A percentile compares a stretch with the other conserved stretches of the same genome.
Evolutionary conservation across 2,329 filamentous ascomycete genomes (phyloP).

Genomic region (Bipolaris sorokiniana): DNA sequence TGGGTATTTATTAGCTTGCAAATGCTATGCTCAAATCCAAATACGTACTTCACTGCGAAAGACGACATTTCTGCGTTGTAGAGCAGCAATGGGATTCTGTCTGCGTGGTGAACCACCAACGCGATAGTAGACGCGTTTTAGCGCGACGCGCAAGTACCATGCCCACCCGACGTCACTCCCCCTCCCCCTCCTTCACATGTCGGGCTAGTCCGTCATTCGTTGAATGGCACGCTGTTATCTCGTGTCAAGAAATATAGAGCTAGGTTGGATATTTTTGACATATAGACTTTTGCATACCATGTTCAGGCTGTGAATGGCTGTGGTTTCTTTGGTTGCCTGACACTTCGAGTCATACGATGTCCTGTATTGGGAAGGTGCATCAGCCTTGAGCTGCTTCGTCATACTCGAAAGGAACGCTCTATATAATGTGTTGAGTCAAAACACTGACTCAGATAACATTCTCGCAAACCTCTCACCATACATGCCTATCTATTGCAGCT

Average conservation of each 20-base stretch:
- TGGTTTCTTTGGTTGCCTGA: background rate
- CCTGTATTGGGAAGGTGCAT: conserved; percentile 16
- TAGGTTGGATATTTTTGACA: background rate
- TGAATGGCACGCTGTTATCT: background rate
- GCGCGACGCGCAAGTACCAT: conserved; percentile 27
- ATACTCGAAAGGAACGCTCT: background rate
- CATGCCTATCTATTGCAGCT: background rate
- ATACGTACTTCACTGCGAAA: conserved; percentile 32
- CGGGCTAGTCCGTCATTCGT: background rate
- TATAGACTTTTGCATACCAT: background rate
- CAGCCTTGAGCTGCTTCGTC: background rate
- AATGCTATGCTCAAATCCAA: background rate
- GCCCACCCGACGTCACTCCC: conserved; percentile 18
- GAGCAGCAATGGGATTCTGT: conserved; percentile 14
- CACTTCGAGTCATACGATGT: conserved; percentile 9
- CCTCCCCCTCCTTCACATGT: background rate
- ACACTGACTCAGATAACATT: conserved; percentile 1
- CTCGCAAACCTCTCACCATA: background rate
- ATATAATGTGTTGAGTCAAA: background rate
- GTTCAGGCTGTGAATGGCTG: background rate
- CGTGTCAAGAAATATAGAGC: background rate
- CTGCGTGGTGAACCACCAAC: conserved; percentile 14
- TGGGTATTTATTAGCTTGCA: conserved; percentile 24
- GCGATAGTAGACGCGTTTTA: conserved; percentile 33
- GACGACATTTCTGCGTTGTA: conserved; percentile 31